These are phyloP conservation scores for Tolypocladium ophioglossoides DNA, from an alignment of 2,329 filamentous ascomycete species.

Conservation along the genomic window DNA sequence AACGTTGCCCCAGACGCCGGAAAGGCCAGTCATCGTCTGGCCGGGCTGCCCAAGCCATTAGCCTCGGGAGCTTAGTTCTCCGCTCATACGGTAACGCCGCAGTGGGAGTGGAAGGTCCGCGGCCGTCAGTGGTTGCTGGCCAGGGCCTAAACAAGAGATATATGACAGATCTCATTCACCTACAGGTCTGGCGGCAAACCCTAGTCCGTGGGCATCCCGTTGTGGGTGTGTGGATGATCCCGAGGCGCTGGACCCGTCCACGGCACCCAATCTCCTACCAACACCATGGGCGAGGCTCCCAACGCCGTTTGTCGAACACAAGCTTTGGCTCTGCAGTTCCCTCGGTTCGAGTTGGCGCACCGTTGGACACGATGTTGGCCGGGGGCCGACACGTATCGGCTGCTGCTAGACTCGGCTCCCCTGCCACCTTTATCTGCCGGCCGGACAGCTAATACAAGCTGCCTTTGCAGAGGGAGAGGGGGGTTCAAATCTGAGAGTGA, in stretches of 20 bases:
- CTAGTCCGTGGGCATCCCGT: slow-evolving; percentile 4
- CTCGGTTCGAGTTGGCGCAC: background rate
- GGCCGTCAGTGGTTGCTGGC: slow-evolving; percentile 4
- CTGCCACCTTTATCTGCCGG: background rate
- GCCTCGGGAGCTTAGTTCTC: background rate
- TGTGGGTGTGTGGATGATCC: slow-evolving; percentile 13
- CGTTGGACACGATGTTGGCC: background rate
- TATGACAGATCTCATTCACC: slow-evolving; percentile 16
- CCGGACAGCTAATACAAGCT: background rate
- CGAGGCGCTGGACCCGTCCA: slow-evolving; percentile 15
- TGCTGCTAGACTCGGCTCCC: background rate
- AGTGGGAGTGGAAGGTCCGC: slow-evolving; percentile 4
- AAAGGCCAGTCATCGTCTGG: background rate
- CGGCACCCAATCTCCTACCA: slow-evolving; percentile 4
- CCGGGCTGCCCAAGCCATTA: background rate
- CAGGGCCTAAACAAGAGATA: slow-evolving; percentile 7
- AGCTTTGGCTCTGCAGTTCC: background rate
- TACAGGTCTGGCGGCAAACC: slow-evolving; percentile 8
- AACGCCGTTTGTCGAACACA: background rate
- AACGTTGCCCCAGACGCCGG: background rate
- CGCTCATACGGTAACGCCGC: slow-evolving; percentile 3
- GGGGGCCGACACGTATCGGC: background rate
- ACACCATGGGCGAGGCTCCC: slow-evolving; percentile 2
- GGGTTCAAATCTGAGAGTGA: background rate
- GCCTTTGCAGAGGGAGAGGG: background rate